Evolutionary conservation across 2,329 filamentous ascomycete genomes (phyloP).

Genomic region (Colletotrichum sp.): DNA sequence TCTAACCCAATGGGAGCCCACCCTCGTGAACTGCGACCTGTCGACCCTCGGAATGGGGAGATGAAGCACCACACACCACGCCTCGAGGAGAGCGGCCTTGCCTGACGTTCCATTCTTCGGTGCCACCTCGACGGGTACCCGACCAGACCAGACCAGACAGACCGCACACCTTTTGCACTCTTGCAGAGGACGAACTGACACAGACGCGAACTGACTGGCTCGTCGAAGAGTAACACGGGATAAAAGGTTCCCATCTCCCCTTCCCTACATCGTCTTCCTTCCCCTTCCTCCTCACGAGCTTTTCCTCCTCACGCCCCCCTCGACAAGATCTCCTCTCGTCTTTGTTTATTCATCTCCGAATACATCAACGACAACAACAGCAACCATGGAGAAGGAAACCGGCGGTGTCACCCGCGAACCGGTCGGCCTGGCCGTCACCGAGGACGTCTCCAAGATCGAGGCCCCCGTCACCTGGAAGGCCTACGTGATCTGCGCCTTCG

Average conservation of each 20-base stretch:
- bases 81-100: background rate
- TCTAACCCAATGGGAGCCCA: slow-evolving; percentile 12
- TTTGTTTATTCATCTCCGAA: background rate
- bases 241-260: slow-evolving; percentile 19
- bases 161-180: too few species aligned
- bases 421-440: slow-evolving; percentile 42
- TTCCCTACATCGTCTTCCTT: background rate
- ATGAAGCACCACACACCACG: slow-evolving; percentile 14
- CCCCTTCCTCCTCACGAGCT: slow-evolving; percentile 9
- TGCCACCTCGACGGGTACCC: background rate
- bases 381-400: slow-evolving; percentile 17
- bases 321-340: slow-evolving; percentile 10
- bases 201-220: slow-evolving; percentile 13
- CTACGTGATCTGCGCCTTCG: slow-evolving; percentile 73
- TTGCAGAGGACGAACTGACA: background rate
- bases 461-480: slow-evolving; percentile 73
- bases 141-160: background rate
- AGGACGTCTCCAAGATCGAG: slow-evolving; percentile 66
- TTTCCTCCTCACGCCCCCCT: background rate
- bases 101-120: slow-evolving; percentile 3
- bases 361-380: background rate
- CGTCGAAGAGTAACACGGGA: slow-evolving; percentile 4
- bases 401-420: slow-evolving; percentile 15
- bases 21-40: slow-evolving; percentile 6
- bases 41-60: slow-evolving; percentile 9